A percentile compares a stretch with the other conserved stretches of the same genome.
Conservation (phyloP, 2,329 filamentous ascomycete genomes). For the Talaromyces sp. region DNA sequence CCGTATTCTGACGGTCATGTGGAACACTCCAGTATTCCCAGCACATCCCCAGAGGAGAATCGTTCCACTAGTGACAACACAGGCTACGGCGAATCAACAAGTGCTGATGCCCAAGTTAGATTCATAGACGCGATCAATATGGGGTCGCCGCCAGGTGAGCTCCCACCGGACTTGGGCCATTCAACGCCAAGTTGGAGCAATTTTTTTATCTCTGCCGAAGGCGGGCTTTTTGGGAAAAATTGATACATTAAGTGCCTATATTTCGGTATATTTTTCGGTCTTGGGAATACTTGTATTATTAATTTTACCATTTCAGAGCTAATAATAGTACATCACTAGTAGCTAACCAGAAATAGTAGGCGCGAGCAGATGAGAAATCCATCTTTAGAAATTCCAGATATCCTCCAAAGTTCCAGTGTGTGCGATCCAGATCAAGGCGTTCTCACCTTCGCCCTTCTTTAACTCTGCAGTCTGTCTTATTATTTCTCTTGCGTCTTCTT, state of each 20-base stretch:
- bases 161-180: neutral
- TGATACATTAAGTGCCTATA: neutral
- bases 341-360: too few species aligned
- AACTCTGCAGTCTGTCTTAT: conserved; percentile 4
- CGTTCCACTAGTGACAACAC: too few species aligned
- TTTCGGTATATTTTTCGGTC: neutral
- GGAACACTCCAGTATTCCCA: neutral
- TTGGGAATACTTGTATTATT: too few species aligned
- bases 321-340: too few species aligned
- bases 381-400: conserved; percentile 2
- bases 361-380: too few species aligned
- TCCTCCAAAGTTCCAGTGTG: conserved; percentile 2
- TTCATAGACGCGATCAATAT: too few species aligned
- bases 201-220: neutral
- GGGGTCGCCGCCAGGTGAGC: too few species aligned
- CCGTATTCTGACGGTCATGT: neutral
- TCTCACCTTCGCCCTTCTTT: conserved; percentile 2
- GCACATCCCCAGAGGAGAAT: neutral
- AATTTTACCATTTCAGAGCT: too few species aligned
- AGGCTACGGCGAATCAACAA: too few species aligned
- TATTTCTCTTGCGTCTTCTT: conserved; percentile 4
- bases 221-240: neutral
- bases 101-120: too few species aligned
- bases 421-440: conserved; percentile 7
- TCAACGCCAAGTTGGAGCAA: neutral